Evolutionary conservation across 2,329 filamentous ascomycete genomes (phyloP).

Genomic region (Capronia epimyces): DNA sequence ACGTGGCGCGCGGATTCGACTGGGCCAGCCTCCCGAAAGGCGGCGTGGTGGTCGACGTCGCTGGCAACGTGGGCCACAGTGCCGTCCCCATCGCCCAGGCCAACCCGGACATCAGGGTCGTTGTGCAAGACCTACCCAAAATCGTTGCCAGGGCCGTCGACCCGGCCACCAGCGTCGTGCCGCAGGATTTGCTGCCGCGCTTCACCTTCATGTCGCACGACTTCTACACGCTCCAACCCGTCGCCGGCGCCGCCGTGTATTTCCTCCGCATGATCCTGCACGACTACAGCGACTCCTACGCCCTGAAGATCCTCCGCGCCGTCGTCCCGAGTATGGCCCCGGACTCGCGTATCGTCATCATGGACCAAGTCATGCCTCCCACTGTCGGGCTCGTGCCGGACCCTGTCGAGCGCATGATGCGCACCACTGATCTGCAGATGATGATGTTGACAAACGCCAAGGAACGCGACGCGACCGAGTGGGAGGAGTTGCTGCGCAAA

Average conservation of each 20-base stretch:
- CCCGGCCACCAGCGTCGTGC: slow-evolving; percentile 17
- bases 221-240: slow-evolving; percentile 28
- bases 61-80: slow-evolving; percentile 23
- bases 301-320: slow-evolving; percentile 23
- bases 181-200: slow-evolving; percentile 4
- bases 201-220: slow-evolving; percentile 29
- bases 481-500: slow-evolving; percentile 11
- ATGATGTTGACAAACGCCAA: slow-evolving; percentile 48
- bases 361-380: slow-evolving; percentile 20
- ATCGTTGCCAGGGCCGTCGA: slow-evolving; percentile 15
- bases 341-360: slow-evolving; percentile 19
- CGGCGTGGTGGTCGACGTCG: slow-evolving; percentile 50
- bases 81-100: slow-evolving; percentile 17
- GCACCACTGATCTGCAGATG: slow-evolving; percentile 43
- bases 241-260: slow-evolving; percentile 27
- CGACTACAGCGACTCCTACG: slow-evolving; percentile 29
- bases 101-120: slow-evolving; percentile 10
- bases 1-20: slow-evolving; percentile 14
- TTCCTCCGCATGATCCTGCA: slow-evolving; percentile 29
- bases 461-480: slow-evolving; percentile 36
- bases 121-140: slow-evolving; percentile 26
- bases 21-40: slow-evolving; percentile 36
- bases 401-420: slow-evolving; percentile 19
- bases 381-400: slow-evolving; percentile 9
- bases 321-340: slow-evolving; percentile 27